Conservation (phyloP, 176 grass and related monocot species). For the Oryza punctata region DNA sequence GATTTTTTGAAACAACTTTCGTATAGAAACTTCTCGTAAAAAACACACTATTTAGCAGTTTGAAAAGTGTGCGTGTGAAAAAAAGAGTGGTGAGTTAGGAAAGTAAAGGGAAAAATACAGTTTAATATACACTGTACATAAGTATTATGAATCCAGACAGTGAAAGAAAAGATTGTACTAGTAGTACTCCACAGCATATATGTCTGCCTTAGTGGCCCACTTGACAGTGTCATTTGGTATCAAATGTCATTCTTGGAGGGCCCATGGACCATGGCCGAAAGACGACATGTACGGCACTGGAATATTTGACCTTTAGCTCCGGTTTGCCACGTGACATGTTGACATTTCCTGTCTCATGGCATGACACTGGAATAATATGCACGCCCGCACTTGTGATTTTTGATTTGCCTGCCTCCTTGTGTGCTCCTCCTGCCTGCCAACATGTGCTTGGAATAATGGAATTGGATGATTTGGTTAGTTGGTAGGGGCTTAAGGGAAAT, state of each 20-base stretch:
- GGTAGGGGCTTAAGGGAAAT: no score
- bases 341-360: conserved; percentile 29
- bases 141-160: no score
- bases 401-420: background rate
- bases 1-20: no score
- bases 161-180: no score
- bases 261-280: background rate
- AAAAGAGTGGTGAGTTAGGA: no score
- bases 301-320: conserved; percentile 21
- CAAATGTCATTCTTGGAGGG: conserved; percentile 21
- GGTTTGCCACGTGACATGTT: conserved; percentile 41
- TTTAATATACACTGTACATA: no score
- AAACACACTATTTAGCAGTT: no score
- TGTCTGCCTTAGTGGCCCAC: background rate
- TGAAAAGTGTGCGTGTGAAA: no score
- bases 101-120: no score
- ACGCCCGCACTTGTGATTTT: background rate
- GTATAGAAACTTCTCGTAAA: no score
- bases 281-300: conserved; percentile 2
- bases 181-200: no score
- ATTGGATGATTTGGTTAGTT: background rate
- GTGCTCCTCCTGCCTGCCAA: background rate
- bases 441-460: conserved; percentile 12
- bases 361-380: conserved; percentile 3
- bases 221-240: background rate